Percentiles rank a stretch among this genome's conserved stretches.
Conservation (phyloP, 2,329 filamentous ascomycete species). For the Penicillium palitans region DNA sequence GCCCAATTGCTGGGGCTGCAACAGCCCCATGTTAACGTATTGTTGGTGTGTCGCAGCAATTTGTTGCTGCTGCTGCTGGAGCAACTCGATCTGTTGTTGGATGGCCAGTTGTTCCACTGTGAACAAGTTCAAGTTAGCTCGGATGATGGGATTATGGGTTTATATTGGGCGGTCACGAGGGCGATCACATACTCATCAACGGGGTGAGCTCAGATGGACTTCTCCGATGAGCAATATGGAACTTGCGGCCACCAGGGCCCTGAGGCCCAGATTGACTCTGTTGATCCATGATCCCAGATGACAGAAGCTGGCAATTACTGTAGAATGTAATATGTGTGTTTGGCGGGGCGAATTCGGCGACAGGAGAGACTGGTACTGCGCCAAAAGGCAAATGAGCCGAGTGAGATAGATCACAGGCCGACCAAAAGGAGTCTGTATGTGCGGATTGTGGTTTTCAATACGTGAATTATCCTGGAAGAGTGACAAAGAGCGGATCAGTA, state of each 20-base stretch:
- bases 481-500: constrained; percentile 23
- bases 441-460: constrained; percentile 27
- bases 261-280: constrained; percentile 57
- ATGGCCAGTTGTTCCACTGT: constrained; percentile 96
- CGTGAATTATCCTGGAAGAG: constrained; percentile 19
- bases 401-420: constrained; percentile 29
- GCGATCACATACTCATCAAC: constrained; percentile 80
- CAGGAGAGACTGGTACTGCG: constrained; percentile 29
- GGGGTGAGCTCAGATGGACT: constrained; percentile 97
- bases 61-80: constrained; percentile 97
- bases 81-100: constrained; percentile 94
- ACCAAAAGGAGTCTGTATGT: constrained; percentile 27
- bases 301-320: constrained; percentile 23
- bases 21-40: constrained; percentile 96
- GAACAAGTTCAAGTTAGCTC: constrained; percentile 4
- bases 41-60: constrained; percentile 96
- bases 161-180: background rate
- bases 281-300: constrained; percentile 60
- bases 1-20: constrained; percentile 80
- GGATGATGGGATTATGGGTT: background rate
- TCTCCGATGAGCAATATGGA: constrained; percentile 95
- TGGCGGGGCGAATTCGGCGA: constrained; percentile 19
- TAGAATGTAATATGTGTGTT: constrained; percentile 21
- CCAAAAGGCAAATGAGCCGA: constrained; percentile 29
- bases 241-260: constrained; percentile 80